phyloP scores from a whole-genome alignment of 2,329 filamentous ascomycete genomes.

The Trichoderma sp. region DNA sequence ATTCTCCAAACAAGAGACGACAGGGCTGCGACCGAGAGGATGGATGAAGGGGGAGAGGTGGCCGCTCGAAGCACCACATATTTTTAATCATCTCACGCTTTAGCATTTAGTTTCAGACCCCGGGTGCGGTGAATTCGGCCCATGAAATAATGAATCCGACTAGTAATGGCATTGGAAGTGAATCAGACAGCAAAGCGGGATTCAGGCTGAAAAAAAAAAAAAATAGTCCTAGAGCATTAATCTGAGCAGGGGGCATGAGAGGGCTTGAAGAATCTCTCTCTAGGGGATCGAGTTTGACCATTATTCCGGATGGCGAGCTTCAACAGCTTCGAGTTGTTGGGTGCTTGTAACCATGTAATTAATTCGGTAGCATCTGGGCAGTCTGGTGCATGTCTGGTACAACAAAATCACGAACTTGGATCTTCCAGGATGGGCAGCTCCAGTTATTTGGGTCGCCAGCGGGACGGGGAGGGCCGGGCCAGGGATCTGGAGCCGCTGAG shows the following conservation, averaged over 20 bases:
- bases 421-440: conserved; percentile 2
- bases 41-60: not conserved
- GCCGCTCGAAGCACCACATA: not conserved
- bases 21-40: not conserved
- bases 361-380: not conserved
- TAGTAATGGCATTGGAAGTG: not conserved
- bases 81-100: not conserved
- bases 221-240: not conserved
- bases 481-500: not conserved
- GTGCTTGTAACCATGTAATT: not conserved
- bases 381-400: not conserved
- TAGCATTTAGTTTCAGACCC: not conserved
- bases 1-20: not conserved
- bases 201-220: not conserved
- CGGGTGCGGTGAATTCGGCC: not conserved
- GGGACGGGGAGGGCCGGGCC: conserved; percentile 8
- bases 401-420: not conserved
- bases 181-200: not conserved
- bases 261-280: not conserved
- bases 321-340: not conserved
- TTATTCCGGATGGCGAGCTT: not conserved
- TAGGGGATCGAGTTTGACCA: not conserved
- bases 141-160: not conserved
- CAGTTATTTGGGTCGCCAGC: not conserved
- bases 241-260: not conserved